These are phyloP conservation scores for Pythium aquatile DNA, from an alignment of 352 stramenopile species.

Conservation along the genomic window DNA sequence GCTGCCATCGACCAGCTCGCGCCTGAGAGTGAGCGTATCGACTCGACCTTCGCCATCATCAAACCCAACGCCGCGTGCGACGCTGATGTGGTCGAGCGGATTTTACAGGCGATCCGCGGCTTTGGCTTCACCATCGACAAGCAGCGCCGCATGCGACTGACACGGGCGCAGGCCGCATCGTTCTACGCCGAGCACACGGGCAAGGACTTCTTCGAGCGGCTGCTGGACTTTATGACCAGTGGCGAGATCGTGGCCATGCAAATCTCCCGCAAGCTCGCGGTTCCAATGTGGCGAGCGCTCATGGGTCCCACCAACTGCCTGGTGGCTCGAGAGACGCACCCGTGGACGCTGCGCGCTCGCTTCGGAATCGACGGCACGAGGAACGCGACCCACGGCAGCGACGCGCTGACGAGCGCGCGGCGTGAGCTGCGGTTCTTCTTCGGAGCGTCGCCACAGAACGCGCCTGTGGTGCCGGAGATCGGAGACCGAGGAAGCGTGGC, in stretches of 20 bases:
- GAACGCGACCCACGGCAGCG: constrained; percentile 85
- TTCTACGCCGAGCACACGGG: constrained; percentile 69
- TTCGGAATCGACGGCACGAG: constrained; percentile 76
- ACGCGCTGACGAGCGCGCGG: constrained; percentile 47
- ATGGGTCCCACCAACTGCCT: constrained; percentile 80
- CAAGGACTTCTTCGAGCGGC: constrained; percentile 57
- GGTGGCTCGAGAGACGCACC: constrained; percentile 40
- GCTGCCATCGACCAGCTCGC: constrained; percentile 13
- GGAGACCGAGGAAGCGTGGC: not conserved
- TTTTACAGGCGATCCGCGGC: constrained; percentile 35
- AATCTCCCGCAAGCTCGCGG: constrained; percentile 42
- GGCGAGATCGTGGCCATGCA: constrained; percentile 56
- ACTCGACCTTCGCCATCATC: constrained; percentile 57
- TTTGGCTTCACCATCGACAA: constrained; percentile 55
- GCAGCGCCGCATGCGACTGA: constrained; percentile 38
- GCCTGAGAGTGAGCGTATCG: constrained; percentile 23
- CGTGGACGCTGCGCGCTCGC: constrained; percentile 62
- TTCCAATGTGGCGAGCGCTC: constrained; percentile 63
- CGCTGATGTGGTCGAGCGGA: constrained; percentile 27
- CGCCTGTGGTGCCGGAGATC: not conserved
- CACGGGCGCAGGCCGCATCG: constrained; percentile 39
- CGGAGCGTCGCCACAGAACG: constrained; percentile 20
- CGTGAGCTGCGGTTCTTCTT: constrained; percentile 85
- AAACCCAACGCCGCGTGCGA: constrained; percentile 55
- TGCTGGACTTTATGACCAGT: constrained; percentile 72